A percentile compares a stretch with the other conserved stretches of the same genome.
These are phyloP conservation scores for Actinidia arguta DNA, from an alignment of 179 eudicot species.

Conservation along the genomic window DNA sequence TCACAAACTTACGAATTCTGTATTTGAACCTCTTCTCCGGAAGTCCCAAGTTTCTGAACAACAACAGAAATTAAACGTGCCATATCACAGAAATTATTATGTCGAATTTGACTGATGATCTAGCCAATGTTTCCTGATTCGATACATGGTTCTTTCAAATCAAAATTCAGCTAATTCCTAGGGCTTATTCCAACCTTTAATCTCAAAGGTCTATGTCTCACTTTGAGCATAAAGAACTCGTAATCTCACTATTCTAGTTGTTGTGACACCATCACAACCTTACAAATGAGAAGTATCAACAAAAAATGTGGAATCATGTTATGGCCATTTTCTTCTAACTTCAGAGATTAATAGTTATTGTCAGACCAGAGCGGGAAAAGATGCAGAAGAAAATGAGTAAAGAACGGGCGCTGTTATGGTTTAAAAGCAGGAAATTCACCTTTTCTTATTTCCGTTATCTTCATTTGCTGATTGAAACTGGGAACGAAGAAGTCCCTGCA, in stretches of 20 bases:
- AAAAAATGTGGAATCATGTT: background rate
- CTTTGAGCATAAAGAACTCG: background rate
- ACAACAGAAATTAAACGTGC: background rate
- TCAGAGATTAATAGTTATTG: background rate
- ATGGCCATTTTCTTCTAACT: background rate
- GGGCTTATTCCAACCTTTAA: background rate
- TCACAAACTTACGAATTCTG: background rate
- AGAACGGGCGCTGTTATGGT: no score
- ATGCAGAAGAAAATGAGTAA: background rate
- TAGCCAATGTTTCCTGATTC: background rate
- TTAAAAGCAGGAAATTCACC: constrained; percentile 41
- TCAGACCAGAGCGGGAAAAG: background rate
- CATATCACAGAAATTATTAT: background rate
- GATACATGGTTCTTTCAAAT: background rate
- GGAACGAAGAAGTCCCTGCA: constrained; percentile 83
- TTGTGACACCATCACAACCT: background rate
- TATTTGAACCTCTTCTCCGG: background rate
- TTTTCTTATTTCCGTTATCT: constrained; percentile 73
- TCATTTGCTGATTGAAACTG: constrained; percentile 90
- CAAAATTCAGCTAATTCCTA: background rate
- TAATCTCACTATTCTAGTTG: background rate
- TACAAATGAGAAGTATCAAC: background rate
- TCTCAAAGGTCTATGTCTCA: background rate
- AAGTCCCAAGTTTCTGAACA: background rate
- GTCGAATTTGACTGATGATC: background rate